These are phyloP conservation scores for Primulina eburnea DNA, from an alignment of 257 asterid species.

Conservation along the genomic window DNA sequence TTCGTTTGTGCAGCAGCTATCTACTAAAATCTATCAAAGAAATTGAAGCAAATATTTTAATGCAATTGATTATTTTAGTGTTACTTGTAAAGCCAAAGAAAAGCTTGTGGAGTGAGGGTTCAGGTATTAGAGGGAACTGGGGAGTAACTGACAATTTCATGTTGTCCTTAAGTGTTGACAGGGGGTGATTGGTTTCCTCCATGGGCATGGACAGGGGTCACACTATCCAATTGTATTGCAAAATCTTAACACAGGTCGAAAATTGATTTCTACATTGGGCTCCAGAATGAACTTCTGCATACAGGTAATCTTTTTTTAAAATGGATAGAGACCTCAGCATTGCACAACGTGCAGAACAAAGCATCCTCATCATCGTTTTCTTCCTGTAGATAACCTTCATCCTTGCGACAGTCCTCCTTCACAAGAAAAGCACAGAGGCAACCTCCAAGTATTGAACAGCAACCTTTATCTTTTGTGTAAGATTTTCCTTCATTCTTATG, in stretches of 20 bases:
- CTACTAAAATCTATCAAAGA: too few relatives aligned
- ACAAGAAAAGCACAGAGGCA: conserved; percentile 68
- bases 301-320: neutral
- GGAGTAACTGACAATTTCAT: neutral
- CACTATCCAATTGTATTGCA: neutral
- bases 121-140: neutral
- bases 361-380: conserved; percentile 81
- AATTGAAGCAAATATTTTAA: neutral
- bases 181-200: neutral
- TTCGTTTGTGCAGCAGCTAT: neutral
- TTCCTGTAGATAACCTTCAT: conserved; percentile 48
- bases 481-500: conserved; percentile 50
- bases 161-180: neutral
- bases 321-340: conserved; percentile 66
- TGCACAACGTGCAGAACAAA: conserved; percentile 93
- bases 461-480: conserved; percentile 38
- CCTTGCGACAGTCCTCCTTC: conserved; percentile 77
- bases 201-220: neutral
- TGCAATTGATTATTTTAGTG: neutral
- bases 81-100: neutral
- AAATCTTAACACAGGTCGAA: neutral
- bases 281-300: neutral
- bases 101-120: neutral
- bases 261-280: neutral
- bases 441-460: conserved; percentile 60